Conservation (phyloP, 2,329 filamentous ascomycete genomes). For the Hortaea sp. region DNA sequence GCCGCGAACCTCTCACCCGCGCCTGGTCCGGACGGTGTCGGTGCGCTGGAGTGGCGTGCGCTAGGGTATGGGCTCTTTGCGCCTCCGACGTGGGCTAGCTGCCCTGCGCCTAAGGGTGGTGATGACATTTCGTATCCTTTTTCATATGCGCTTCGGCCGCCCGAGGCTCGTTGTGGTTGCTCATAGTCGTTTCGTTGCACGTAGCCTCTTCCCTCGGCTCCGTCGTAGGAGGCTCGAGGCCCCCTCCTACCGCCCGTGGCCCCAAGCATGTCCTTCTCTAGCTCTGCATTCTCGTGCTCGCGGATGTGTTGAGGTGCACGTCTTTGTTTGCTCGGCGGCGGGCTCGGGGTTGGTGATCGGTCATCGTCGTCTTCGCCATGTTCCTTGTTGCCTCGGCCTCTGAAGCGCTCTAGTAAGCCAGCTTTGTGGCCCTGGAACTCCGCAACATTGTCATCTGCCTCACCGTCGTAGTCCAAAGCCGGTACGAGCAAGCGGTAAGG, state of each 20-base stretch:
- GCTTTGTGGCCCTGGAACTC: conserved; percentile 1
- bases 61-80: background rate
- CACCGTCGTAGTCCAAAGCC: conserved; percentile 45
- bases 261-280: too few species aligned
- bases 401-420: conserved; percentile 5
- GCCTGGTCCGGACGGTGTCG: background rate
- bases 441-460: conserved; percentile 17
- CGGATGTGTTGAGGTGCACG: background rate
- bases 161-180: too few species aligned
- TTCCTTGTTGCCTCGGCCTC: conserved; percentile 5
- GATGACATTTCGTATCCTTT: conserved; percentile 13
- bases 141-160: background rate
- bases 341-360: background rate
- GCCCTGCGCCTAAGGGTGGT: conserved; percentile 15
- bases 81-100: background rate
- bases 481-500: conserved; percentile 84
- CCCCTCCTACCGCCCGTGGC: too few species aligned
- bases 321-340: background rate
- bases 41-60: background rate
- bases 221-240: background rate
- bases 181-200: background rate
- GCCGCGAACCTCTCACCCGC: background rate
- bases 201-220: background rate
- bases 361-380: conserved; percentile 10
- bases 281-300: background rate